Evolutionary conservation across 306 rosid species (phyloP), one percentile per base, ranked within the genome.

Genomic region (Canavalia ensiformis): DNA sequence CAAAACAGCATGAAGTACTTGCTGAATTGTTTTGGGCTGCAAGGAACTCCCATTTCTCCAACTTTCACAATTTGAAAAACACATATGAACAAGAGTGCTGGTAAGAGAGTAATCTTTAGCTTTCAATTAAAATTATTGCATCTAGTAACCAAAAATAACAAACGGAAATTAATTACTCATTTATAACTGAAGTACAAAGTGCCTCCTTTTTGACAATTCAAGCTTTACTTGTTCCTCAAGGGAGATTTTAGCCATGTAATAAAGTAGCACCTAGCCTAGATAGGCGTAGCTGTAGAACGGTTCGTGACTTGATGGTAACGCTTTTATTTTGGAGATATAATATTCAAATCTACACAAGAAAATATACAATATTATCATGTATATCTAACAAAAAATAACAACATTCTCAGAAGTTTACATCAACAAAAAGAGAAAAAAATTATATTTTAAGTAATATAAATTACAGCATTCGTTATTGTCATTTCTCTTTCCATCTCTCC

Each of bases 41-140:
- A 89, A 83, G 87, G 79, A 89, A 77, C 87, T 67, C 90, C 86
- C 72, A 76, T 88, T 89, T 91, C 93, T 86, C 81, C 93, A 78
- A 64, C 88, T 88, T 89, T 78, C 90, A 58, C 37, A 55, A 11
- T 34, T 31, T 0, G 29, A 80, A 29, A 25, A 18, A 9, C 12
- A 18, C 47, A 13, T 7, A 73, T 30, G 81, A 67, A 74, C 11
- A 28, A 68, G 74, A 62, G 46, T 62, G 74, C 45, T 54, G 62
- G 57, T 33, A n/a, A 74, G 54, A 33, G 39, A 49, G 72, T 2
- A 56, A 34, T 25, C 13, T 34, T 34, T 28, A 60, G 50, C 65
- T 73, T 78, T 84, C 47, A 51, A 71, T 71, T 79, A 46, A 62
- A 69, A 54, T 68, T 50, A 62, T 6, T 50, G 45, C 55, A 50